Evolutionary conservation across 2,329 filamentous ascomycete species (phyloP).

Genomic region (Cladosporium sp.): DNA sequence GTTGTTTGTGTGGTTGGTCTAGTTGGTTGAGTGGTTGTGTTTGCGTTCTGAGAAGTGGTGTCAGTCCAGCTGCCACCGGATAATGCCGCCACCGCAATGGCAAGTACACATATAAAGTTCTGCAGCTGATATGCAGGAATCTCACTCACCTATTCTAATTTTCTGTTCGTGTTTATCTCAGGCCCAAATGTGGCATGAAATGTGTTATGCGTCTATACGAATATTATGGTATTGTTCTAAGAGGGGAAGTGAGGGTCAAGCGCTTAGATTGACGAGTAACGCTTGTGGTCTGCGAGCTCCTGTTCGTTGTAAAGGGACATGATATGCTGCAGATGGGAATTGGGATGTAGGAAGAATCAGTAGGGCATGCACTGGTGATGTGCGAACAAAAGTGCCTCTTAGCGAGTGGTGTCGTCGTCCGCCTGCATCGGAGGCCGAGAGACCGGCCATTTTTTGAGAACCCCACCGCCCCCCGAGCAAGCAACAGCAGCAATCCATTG

Average conservation of each 20-base stretch:
- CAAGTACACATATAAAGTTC: background rate
- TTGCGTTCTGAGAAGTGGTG: conserved; percentile 13
- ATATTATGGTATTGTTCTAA: no score
- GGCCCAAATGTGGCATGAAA: background rate
- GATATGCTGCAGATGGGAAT: background rate
- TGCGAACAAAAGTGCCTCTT: background rate
- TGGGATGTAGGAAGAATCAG: background rate
- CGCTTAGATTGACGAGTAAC: conserved; percentile 21
- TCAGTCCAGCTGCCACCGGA: conserved; percentile 9
- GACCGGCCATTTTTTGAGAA: background rate
- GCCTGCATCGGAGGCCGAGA: background rate
- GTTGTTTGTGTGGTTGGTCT: background rate
- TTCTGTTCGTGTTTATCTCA: background rate
- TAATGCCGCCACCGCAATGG: background rate
- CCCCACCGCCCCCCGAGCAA: background rate
- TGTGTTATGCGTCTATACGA: background rate
- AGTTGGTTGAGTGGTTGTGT: background rate
- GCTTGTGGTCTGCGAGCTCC: conserved; percentile 31
- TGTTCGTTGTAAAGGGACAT: conserved; percentile 34
- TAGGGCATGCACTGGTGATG: background rate
- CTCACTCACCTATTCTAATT: conserved; percentile 3
- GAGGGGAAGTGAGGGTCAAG: background rate
- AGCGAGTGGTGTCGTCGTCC: conserved; percentile 4
- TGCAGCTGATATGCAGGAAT: background rate
- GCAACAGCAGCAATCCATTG: background rate